A percentile compares a stretch with the other conserved stretches of the same genome.
Evolutionary conservation across 2,329 filamentous ascomycete species (phyloP).

Genomic region (Tolypocladium pustulatum): DNA sequence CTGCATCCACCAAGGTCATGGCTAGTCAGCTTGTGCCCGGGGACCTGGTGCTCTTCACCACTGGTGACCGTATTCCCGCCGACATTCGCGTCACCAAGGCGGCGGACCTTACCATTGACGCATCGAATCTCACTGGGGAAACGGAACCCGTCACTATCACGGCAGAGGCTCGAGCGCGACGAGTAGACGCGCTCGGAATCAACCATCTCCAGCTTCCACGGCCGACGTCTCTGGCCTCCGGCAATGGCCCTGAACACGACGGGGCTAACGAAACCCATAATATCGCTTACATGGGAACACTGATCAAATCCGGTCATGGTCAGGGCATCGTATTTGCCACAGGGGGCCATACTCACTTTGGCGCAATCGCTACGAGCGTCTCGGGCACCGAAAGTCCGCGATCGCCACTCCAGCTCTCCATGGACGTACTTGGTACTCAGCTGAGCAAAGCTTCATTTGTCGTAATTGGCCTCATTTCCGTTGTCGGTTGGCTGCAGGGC

Average conservation of each 20-base stretch:
- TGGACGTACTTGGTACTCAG: slow-evolving; percentile 95
- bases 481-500: slow-evolving; percentile 84
- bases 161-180: slow-evolving; percentile 41
- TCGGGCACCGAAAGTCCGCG: slow-evolving; percentile 92
- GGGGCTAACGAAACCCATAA: slow-evolving; percentile 66
- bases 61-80: slow-evolving; percentile 90
- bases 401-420: slow-evolving; percentile 86
- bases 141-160: slow-evolving; percentile 84
- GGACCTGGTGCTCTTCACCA: slow-evolving; percentile 87
- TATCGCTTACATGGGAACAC: slow-evolving; percentile 95
- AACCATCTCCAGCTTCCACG: slow-evolving; percentile 16
- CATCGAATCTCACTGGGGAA: slow-evolving; percentile 93
- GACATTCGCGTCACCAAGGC: slow-evolving; percentile 91
- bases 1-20: slow-evolving; percentile 72
- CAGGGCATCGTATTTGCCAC: slow-evolving; percentile 97
- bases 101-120: slow-evolving; percentile 84
- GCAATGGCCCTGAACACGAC: slow-evolving; percentile 48
- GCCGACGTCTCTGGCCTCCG: slow-evolving; percentile 29
- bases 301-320: slow-evolving; percentile 89
- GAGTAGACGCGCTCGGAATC: slow-evolving; percentile 15
- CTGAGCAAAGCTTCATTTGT: slow-evolving; percentile 94
- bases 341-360: slow-evolving; percentile 87
- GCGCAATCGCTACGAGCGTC: slow-evolving; percentile 87
- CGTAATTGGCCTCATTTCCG: slow-evolving; percentile 84
- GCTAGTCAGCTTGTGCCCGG: slow-evolving; percentile 83